phyloP scores from a whole-genome alignment of 768 basidiomycete genomes.

The Botryobasidium botryosum region DNA sequence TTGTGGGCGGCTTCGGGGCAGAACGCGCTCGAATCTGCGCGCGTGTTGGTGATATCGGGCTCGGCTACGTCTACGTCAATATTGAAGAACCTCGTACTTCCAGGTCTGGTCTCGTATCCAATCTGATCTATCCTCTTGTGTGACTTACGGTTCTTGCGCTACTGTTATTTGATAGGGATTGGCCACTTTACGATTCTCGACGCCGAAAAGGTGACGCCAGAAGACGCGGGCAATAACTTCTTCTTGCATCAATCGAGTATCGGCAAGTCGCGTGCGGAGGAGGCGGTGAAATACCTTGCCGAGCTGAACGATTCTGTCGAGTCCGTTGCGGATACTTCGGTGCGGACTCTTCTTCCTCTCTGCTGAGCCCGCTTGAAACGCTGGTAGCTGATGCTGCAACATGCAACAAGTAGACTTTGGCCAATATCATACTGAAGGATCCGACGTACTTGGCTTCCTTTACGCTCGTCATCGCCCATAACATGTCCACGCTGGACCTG shows the following conservation, averaged over 20 bases:
- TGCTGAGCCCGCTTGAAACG: not conserved
- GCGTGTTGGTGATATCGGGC: slow-evolving; percentile 63
- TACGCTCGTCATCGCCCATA: slow-evolving; percentile 73
- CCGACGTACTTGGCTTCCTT: slow-evolving; percentile 42
- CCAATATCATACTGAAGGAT: slow-evolving; percentile 36
- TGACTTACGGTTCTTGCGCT: not conserved
- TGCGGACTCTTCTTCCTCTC: slow-evolving; percentile 12
- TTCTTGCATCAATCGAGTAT: slow-evolving; percentile 58
- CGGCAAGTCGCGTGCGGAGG: slow-evolving; percentile 60
- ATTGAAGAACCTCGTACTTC: slow-evolving; percentile 92
- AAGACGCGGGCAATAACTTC: slow-evolving; percentile 92
- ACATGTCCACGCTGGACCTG: slow-evolving; percentile 29
- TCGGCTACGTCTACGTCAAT: slow-evolving; percentile 76
- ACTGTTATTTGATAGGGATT: slow-evolving; percentile 29
- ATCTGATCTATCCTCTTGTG: not conserved
- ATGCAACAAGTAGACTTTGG: not conserved
- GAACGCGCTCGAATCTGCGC: slow-evolving; percentile 66
- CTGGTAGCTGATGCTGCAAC: too few species aligned
- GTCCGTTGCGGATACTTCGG: slow-evolving; percentile 41
- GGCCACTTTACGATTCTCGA: slow-evolving; percentile 93
- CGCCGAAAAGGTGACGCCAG: slow-evolving; percentile 35
- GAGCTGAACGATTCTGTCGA: slow-evolving; percentile 85
- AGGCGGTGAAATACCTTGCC: slow-evolving; percentile 54
- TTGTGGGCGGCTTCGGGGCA: slow-evolving; percentile 93
- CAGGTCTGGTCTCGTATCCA: slow-evolving; percentile 27